phyloP scores from a whole-genome alignment of 2,329 filamentous ascomycete species.

The Penicillium concentricum region DNA sequence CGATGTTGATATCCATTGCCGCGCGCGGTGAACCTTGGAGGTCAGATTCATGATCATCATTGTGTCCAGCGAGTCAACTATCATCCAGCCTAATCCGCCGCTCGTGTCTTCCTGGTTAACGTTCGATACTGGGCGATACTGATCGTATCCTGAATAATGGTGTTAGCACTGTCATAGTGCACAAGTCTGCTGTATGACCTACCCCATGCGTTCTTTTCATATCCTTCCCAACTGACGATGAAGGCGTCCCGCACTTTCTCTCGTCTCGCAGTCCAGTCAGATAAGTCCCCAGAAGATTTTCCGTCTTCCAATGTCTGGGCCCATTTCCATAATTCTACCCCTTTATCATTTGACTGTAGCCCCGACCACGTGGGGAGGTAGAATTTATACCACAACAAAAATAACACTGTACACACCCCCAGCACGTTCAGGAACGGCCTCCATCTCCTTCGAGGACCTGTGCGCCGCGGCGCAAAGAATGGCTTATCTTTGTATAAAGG shows the following conservation, averaged over 20 bases:
- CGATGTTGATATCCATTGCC: slow-evolving; percentile 81
- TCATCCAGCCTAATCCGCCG: slow-evolving; percentile 94
- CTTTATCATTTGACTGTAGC: slow-evolving; percentile 37
- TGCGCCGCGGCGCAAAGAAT: slow-evolving; percentile 60
- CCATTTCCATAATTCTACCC: slow-evolving; percentile 56
- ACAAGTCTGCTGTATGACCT: slow-evolving; percentile 38
- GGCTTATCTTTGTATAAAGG: slow-evolving; percentile 99
- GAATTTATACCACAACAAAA: slow-evolving; percentile 64
- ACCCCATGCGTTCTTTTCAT: slow-evolving; percentile 94
- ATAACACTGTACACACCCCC: slow-evolving; percentile 53
- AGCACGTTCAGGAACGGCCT: slow-evolving; percentile 61
- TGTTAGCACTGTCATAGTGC: background rate
- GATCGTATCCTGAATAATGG: slow-evolving; percentile 54
- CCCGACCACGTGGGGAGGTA: slow-evolving; percentile 16
- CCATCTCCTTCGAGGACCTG: slow-evolving; percentile 59
- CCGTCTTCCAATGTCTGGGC: slow-evolving; percentile 51
- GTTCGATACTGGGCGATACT: slow-evolving; percentile 81
- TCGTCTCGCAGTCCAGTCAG: slow-evolving; percentile 75
- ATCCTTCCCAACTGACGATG: slow-evolving; percentile 86
- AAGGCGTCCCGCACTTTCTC: slow-evolving; percentile 87
- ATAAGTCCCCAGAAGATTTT: slow-evolving; percentile 33
- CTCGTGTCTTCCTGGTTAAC: slow-evolving; percentile 79
- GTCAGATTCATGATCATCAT: slow-evolving; percentile 99
- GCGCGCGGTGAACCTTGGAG: slow-evolving; percentile 74
- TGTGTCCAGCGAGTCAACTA: slow-evolving; percentile 92